phyloP scores from a whole-genome alignment of 495 filamentous ascomycete species.

The Podospora australis region DNA sequence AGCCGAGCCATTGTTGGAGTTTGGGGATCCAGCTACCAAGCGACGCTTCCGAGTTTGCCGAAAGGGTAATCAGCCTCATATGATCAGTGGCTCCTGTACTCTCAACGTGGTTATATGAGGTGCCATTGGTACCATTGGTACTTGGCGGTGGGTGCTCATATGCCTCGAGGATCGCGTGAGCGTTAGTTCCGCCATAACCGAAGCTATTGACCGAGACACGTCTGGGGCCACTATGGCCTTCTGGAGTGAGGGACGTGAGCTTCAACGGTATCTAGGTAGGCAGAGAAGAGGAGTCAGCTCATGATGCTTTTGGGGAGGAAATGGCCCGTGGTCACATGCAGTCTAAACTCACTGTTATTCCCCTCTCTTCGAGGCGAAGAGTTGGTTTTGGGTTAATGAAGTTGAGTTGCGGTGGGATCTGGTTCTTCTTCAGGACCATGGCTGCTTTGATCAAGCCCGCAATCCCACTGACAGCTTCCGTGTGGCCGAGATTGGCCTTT shows the following conservation, averaged over 20 bases:
- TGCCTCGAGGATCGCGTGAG: constrained; percentile 38
- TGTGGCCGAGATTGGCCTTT: constrained; percentile 53
- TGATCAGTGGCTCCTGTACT: no score
- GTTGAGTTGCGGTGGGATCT: constrained; percentile 32
- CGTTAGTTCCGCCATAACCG: constrained; percentile 39
- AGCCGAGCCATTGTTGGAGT: no score
- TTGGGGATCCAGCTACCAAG: no score
- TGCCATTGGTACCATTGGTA: no score
- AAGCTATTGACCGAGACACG: constrained; percentile 43
- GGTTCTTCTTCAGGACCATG: constrained; percentile 46
- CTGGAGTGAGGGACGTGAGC: no score
- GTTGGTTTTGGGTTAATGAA: constrained; percentile 38
- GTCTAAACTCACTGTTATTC: constrained; percentile 29
- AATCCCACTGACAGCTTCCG: constrained; percentile 47
- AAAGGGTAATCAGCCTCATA: no score
- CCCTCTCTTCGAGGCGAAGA: constrained; percentile 35
- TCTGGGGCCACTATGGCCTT: no score
- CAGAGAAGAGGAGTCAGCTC: no score
- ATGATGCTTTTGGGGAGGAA: constrained; percentile 5
- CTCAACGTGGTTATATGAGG: no score
- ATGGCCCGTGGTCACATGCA: constrained; percentile 5
- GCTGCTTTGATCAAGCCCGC: constrained; percentile 49
- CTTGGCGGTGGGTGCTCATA: no score
- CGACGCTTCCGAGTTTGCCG: no score
- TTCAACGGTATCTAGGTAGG: no score